Percentiles rank a stretch among this genome's conserved stretches.
These are phyloP conservation scores for Dimocarpus longan DNA, from an alignment of 345 rosid genomes.

Conservation along the genomic window DNA sequence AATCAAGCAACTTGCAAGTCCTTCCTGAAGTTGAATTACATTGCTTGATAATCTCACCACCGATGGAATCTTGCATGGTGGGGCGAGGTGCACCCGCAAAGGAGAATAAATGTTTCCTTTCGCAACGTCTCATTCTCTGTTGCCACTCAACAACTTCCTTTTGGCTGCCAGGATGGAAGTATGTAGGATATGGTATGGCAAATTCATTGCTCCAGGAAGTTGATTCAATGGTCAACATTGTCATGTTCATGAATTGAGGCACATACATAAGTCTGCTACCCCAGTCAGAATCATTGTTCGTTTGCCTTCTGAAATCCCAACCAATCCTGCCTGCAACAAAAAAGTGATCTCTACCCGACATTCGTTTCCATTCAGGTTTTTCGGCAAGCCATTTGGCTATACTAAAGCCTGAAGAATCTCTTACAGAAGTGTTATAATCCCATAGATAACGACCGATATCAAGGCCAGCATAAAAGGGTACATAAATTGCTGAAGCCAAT, in stretches of 20 bases:
- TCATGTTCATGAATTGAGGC: slow-evolving; percentile 49
- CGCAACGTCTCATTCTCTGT: slow-evolving; percentile 23
- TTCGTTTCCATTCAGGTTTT: slow-evolving; percentile 51
- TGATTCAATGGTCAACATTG: slow-evolving; percentile 57
- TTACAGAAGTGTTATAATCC: slow-evolving; percentile 38
- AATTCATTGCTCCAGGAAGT: slow-evolving; percentile 48
- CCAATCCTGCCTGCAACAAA: slow-evolving; percentile 57
- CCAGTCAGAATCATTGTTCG: slow-evolving; percentile 36
- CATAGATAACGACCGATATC: slow-evolving; percentile 52
- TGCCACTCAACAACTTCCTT: slow-evolving; percentile 49
- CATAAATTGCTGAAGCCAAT: slow-evolving; percentile 49
- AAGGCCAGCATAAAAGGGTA: slow-evolving; percentile 59
- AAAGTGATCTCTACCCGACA: slow-evolving; percentile 65
- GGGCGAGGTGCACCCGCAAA: slow-evolving; percentile 60
- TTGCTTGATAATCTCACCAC: slow-evolving; percentile 45
- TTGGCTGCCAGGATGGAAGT: slow-evolving; percentile 52
- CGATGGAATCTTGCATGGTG: slow-evolving; percentile 29
- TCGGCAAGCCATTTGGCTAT: slow-evolving; percentile 37
- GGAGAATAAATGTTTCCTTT: slow-evolving; percentile 43
- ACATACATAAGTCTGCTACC: slow-evolving; percentile 51
- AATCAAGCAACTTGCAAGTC: slow-evolving; percentile 47
- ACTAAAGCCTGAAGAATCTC: slow-evolving; percentile 45
- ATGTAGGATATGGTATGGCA: slow-evolving; percentile 63
- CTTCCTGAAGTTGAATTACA: slow-evolving; percentile 34
- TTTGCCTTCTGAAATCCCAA: slow-evolving; percentile 50